phyloP scores from a whole-genome alignment of 1,139 yeast genomes.

The Pichia sp. region DNA sequence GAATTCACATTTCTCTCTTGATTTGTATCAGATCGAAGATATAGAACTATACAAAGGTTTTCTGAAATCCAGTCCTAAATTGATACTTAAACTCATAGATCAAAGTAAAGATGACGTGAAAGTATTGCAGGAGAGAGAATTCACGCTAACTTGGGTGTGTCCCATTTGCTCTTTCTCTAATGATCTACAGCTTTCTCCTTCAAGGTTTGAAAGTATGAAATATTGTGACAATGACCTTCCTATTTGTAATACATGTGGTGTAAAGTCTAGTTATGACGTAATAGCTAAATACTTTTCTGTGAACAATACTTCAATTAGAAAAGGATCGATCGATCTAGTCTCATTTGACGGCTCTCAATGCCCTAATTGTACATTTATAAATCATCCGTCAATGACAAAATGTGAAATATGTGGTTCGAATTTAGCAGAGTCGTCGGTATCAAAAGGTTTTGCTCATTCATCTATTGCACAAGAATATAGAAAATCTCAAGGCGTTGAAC shows the following conservation, averaged over 20 bases:
- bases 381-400: conserved; percentile 69
- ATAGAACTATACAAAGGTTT: conserved; percentile 58
- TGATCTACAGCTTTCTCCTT: conserved; percentile 33
- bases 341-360: conserved; percentile 49
- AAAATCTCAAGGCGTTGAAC: neutral
- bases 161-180: conserved; percentile 78
- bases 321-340: conserved; percentile 18
- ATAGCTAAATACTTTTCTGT: conserved; percentile 30
- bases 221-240: conserved; percentile 37
- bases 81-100: conserved; percentile 34
- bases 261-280: conserved; percentile 41
- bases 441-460: neutral
- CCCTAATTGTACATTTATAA: conserved; percentile 77
- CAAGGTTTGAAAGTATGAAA: conserved; percentile 20
- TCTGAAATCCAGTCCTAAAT: conserved; percentile 74
- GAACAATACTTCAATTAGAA: neutral
- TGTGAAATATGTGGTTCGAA: conserved; percentile 88
- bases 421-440: conserved; percentile 1
- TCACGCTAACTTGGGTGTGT: conserved; percentile 58
- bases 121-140: neutral
- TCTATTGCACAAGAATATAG: neutral
- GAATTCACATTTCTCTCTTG: conserved; percentile 44
- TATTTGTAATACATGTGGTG: conserved; percentile 75
- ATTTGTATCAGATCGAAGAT: conserved; percentile 43
- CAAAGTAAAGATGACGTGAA: neutral